Conservation (phyloP, 2,329 filamentous ascomycete genomes). For the Tolypocladium cylindrosporum region DNA sequence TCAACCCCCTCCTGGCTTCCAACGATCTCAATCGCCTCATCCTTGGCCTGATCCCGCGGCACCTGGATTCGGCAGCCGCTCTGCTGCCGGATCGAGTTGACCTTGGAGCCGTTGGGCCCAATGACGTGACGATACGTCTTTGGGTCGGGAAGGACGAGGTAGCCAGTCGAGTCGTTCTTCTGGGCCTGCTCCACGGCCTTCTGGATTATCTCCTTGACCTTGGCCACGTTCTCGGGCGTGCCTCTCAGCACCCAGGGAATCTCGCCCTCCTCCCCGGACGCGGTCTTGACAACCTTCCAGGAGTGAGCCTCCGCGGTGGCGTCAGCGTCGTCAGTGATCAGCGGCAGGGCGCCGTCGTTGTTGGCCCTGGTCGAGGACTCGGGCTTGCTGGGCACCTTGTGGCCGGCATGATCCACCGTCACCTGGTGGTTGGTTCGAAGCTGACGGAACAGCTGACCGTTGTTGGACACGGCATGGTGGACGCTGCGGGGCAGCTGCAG, state of each 20-base stretch:
- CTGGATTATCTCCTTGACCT: slow-evolving; percentile 67
- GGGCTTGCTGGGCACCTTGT: slow-evolving; percentile 63
- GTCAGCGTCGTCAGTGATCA: slow-evolving; percentile 82
- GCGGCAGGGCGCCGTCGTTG: slow-evolving; percentile 59
- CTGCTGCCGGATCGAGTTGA: slow-evolving; percentile 85
- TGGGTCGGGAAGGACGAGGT: slow-evolving; percentile 82
- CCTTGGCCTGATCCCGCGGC: slow-evolving; percentile 63
- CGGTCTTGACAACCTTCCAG: slow-evolving; percentile 68
- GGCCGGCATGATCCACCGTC: slow-evolving; percentile 82
- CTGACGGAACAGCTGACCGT: slow-evolving; percentile 86
- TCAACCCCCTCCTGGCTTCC: slow-evolving; percentile 74
- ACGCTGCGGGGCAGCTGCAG: slow-evolving; percentile 72
- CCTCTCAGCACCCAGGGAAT: slow-evolving; percentile 89
- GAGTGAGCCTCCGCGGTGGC: slow-evolving; percentile 58
- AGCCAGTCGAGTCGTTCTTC: slow-evolving; percentile 66
- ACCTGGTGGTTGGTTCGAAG: slow-evolving; percentile 80
- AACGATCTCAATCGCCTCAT: slow-evolving; percentile 83
- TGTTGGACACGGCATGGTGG: slow-evolving; percentile 79
- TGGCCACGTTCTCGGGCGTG: slow-evolving; percentile 65
- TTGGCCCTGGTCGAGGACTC: slow-evolving; percentile 44
- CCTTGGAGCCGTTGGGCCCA: slow-evolving; percentile 78
- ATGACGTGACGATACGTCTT: slow-evolving; percentile 85
- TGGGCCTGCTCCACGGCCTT: slow-evolving; percentile 62
- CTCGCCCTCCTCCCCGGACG: slow-evolving; percentile 53
- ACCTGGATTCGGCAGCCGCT: slow-evolving; percentile 93